phyloP scores from a whole-genome alignment of 257 asterid genomes.

The Sherardia arvensis region DNA sequence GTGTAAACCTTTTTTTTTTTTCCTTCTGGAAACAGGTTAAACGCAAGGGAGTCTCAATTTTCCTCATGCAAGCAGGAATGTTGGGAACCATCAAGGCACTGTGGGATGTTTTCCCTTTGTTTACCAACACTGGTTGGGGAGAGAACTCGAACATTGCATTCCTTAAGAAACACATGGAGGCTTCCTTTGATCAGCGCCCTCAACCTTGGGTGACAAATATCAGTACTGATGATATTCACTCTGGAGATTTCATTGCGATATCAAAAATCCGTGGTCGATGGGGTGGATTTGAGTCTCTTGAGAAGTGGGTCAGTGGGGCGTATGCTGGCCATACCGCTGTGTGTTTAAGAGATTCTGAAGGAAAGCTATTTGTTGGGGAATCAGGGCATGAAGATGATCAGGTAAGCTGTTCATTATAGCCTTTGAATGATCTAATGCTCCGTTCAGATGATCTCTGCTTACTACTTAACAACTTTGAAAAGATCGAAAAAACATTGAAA shows the following conservation, averaged over 20 bases:
- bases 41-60: conserved; percentile 59
- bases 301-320: conserved; percentile 86
- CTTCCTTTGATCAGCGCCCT: conserved; percentile 67
- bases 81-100: conserved; percentile 65
- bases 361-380: conserved; percentile 87
- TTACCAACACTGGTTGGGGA: conserved; percentile 70
- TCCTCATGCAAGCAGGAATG: conserved; percentile 85
- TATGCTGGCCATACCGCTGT: conserved; percentile 89
- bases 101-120: conserved; percentile 81
- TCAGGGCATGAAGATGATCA: conserved; percentile 75
- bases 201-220: conserved; percentile 75
- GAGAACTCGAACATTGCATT: conserved; percentile 67
- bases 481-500: neutral
- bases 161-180: conserved; percentile 79
- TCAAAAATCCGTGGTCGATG: conserved; percentile 82
- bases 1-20: neutral
- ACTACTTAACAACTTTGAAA: neutral
- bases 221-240: conserved; percentile 53
- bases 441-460: neutral
- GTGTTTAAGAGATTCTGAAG: conserved; percentile 68
- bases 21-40: conserved; percentile 49
- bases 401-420: conserved; percentile 26
- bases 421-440: neutral
- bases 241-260: conserved; percentile 76
- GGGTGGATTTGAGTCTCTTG: conserved; percentile 91